phyloP scores from a whole-genome alignment of 768 basidiomycete genomes.

The Auricularia heimuer region DNA sequence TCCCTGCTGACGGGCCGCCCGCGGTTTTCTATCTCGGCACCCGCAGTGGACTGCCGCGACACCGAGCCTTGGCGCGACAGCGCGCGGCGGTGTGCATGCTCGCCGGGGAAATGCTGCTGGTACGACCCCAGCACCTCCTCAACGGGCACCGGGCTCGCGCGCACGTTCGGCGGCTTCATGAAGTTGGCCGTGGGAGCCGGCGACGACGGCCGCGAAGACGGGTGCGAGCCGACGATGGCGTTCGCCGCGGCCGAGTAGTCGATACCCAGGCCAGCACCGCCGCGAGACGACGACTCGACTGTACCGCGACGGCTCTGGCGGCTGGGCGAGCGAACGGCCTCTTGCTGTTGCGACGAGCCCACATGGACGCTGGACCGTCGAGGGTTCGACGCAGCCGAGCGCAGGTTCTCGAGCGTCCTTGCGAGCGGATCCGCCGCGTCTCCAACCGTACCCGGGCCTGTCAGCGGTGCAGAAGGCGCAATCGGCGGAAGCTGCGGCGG shows the following conservation, averaged over 20 bases:
- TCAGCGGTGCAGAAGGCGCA: constrained; percentile 1
- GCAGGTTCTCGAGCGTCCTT: constrained; percentile 26
- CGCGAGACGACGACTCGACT: constrained; percentile 11
- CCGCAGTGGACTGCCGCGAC: not conserved
- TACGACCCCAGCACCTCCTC: constrained; percentile 71
- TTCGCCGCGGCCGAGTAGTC: constrained; percentile 75
- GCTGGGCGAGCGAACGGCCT: constrained; percentile 8
- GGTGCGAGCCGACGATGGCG: constrained; percentile 68
- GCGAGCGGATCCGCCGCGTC: constrained; percentile 32
- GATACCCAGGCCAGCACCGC: constrained; percentile 19
- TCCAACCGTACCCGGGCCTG: constrained; percentile 11
- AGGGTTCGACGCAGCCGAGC: constrained; percentile 19
- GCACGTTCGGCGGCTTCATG: constrained; percentile 50
- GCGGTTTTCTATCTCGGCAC: constrained; percentile 27
- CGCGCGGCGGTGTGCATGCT: constrained; percentile 22
- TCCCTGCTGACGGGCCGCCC: constrained; percentile 46
- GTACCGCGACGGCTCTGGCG: constrained; percentile 8
- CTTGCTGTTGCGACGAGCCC: constrained; percentile 15
- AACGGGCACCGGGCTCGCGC: constrained; percentile 40
- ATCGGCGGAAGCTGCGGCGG: not conserved
- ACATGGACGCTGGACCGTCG: constrained; percentile 23
- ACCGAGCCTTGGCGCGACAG: constrained; percentile 1
- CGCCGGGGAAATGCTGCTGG: constrained; percentile 80
- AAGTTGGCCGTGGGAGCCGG: constrained; percentile 70
- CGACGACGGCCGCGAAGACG: constrained; percentile 63